A percentile compares a stretch with the other conserved stretches of the same genome.
Conservation (phyloP, 495 filamentous ascomycete genomes). For the Penicillium herquei region DNA sequence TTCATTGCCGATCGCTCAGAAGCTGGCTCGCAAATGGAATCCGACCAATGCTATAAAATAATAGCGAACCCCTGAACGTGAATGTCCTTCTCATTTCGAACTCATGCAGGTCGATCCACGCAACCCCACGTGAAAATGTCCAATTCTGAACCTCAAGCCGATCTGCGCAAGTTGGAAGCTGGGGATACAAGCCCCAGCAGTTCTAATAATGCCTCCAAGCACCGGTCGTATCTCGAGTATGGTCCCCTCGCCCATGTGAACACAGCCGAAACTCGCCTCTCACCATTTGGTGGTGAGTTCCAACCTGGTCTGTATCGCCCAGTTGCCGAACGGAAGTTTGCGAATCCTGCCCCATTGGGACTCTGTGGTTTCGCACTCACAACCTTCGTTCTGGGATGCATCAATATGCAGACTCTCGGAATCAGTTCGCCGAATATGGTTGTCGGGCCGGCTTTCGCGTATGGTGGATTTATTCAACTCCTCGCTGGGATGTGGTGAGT, state of each 20-base stretch:
- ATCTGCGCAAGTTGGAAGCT: constrained; percentile 2
- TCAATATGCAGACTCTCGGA: constrained; percentile 64
- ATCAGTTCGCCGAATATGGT: constrained; percentile 58
- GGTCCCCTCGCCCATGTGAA: constrained; percentile 63
- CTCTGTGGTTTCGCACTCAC: constrained; percentile 80
- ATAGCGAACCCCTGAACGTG: neutral
- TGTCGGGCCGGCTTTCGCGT: constrained; percentile 62
- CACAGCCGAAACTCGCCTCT: constrained; percentile 58
- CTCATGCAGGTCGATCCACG: neutral
- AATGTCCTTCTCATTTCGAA: neutral
- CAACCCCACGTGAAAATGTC: neutral
- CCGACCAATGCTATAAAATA: neutral
- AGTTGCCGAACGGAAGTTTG: constrained; percentile 64
- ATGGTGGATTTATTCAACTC: constrained; percentile 79
- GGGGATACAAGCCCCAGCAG: constrained; percentile 3
- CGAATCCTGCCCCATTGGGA: constrained; percentile 77
- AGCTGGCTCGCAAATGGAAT: too few relatives aligned
- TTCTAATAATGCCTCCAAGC: neutral
- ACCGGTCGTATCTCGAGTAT: constrained; percentile 19
- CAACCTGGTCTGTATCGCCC: constrained; percentile 79
- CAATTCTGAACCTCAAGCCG: neutral
- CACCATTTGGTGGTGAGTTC: constrained; percentile 85
- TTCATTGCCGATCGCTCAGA: too few relatives aligned
- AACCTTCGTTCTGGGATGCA: constrained; percentile 74
- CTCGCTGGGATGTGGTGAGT: constrained; percentile 82